These are phyloP conservation scores for Cicer arietinum DNA, from an alignment of 306 rosid genomes.

Conservation along the genomic window DNA sequence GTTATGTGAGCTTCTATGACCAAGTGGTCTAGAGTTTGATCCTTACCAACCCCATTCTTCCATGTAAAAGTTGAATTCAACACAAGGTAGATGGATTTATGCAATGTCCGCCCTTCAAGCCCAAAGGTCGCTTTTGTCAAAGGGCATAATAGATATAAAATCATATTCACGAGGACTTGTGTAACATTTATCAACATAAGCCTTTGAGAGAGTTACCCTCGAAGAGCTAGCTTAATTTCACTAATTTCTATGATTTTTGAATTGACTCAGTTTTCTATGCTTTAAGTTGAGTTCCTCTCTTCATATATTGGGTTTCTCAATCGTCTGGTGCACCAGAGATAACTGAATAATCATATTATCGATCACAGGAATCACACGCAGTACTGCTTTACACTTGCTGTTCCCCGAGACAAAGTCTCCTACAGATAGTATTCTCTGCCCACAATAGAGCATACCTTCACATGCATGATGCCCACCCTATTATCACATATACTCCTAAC, in stretches of 20 bases:
- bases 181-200: neutral
- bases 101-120: neutral
- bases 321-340: neutral
- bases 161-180: slow-evolving; percentile 3
- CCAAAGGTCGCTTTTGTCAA: neutral
- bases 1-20: neutral
- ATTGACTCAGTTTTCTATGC: neutral
- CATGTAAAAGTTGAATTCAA: slow-evolving; percentile 3
- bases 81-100: neutral
- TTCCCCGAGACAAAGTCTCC: neutral
- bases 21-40: slow-evolving; percentile 5
- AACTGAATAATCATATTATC: neutral
- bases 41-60: slow-evolving; percentile 4
- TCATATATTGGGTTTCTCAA: neutral
- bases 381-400: neutral
- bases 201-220: neutral
- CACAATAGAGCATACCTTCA: neutral
- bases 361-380: neutral
- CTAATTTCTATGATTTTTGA: neutral
- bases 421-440: neutral
- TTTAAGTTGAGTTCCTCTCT: neutral
- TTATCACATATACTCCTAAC: neutral
- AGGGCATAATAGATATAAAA: neutral
- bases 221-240: neutral
- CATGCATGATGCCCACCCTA: slow-evolving; percentile 1